Percentiles rank a stretch among this genome's conserved stretches.
phyloP scores from a whole-genome alignment of 139 green algal species.

The Spirogloea muscicola region DNA sequence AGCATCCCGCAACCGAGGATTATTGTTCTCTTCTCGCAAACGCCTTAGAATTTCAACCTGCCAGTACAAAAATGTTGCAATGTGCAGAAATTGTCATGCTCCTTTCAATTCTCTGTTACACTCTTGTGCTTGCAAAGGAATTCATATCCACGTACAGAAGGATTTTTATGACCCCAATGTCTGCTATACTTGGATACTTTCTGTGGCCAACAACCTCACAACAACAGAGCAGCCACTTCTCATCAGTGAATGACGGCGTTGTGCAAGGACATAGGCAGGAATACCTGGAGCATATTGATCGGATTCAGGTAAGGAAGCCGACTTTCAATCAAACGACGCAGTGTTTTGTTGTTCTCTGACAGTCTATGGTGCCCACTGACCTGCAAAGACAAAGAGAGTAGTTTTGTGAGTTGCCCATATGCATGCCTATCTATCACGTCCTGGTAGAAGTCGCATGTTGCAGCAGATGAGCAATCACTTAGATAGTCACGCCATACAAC shows the following conservation, averaged over 20 bases:
- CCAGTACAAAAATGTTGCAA: conserved; percentile 10
- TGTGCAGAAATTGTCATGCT: neutral
- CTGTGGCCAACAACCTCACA: no score
- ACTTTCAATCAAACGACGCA: conserved; percentile 30
- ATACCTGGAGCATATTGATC: conserved; percentile 49
- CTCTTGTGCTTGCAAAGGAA: neutral
- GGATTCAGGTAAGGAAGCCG: conserved; percentile 41
- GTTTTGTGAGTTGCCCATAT: no score
- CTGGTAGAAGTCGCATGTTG: neutral
- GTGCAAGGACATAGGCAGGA: no score
- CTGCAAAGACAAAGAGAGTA: conserved; percentile 28
- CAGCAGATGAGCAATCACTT: neutral
- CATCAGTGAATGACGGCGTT: no score
- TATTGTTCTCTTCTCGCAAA: conserved; percentile 36
- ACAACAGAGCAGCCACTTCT: no score
- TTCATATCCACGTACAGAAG: neutral
- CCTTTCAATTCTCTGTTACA: neutral
- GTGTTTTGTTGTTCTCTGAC: conserved; percentile 43
- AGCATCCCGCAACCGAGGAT: conserved; percentile 40
- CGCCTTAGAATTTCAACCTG: conserved; percentile 47
- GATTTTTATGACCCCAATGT: neutral
- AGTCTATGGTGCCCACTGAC: conserved; percentile 42
- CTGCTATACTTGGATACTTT: no score
- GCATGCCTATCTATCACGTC: neutral
- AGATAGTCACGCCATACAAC: neutral